Percentiles rank a stretch among this genome's conserved stretches.
Conservation (phyloP, 108 stramenopile genomes). For the Cyclotella kingstonii region DNA sequence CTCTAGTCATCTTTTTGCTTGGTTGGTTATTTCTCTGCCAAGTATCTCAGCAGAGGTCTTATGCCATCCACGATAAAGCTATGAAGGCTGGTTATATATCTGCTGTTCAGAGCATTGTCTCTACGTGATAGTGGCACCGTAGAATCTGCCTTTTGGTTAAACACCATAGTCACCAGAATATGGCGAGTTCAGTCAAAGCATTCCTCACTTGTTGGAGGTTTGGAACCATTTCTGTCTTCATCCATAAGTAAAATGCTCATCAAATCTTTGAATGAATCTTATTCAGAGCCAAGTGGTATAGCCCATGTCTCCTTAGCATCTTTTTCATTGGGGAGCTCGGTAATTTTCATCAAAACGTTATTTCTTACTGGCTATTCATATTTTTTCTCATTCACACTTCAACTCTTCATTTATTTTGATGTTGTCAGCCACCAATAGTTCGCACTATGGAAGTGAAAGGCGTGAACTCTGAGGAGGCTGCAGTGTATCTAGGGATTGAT, state of each 20-base stretch:
- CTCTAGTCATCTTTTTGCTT: slow-evolving; percentile 23
- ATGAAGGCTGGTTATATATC: slow-evolving; percentile 21
- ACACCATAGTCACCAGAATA: slow-evolving; percentile 16
- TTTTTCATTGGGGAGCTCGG: slow-evolving; percentile 36
- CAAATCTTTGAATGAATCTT: slow-evolving; percentile 14
- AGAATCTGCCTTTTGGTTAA: slow-evolving; percentile 45
- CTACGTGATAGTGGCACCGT: background rate
- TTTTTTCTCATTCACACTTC: background rate
- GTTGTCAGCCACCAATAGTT: slow-evolving; percentile 24
- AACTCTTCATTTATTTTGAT: background rate
- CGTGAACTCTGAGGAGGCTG: slow-evolving; percentile 11
- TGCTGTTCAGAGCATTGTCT: slow-evolving; percentile 24
- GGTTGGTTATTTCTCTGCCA: slow-evolving; percentile 33
- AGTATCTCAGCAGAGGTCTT: slow-evolving; percentile 33
- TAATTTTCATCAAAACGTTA: background rate
- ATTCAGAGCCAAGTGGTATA: slow-evolving; percentile 34
- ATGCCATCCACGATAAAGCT: slow-evolving; percentile 30
- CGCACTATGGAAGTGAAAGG: slow-evolving; percentile 19
- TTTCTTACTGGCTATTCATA: background rate
- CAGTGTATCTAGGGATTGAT: slow-evolving; percentile 15
- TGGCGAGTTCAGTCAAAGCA: slow-evolving; percentile 24
- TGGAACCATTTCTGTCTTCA: slow-evolving; percentile 31
- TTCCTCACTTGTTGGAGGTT: slow-evolving; percentile 8
- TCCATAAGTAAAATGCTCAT: slow-evolving; percentile 6
- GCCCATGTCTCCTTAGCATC: slow-evolving; percentile 43